Evolutionary conservation across 1,139 yeast species (phyloP).

Genomic region (Candida pseudocylindracea): DNA sequence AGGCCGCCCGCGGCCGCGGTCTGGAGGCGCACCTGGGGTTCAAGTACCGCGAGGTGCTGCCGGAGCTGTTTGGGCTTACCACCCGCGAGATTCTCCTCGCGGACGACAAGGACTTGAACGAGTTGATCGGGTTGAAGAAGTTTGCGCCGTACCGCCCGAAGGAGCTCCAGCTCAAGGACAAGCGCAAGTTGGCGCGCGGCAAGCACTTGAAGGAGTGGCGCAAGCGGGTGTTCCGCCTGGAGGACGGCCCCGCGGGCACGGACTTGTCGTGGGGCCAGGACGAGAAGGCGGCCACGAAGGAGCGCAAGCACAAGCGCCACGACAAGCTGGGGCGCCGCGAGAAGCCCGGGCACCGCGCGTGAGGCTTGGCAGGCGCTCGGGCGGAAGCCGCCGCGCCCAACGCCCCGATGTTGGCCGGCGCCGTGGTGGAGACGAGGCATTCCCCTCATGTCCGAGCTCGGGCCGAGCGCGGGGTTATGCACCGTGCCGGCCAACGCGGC

Average conservation of each 20-base stretch:
- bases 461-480: no score
- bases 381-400: no score
- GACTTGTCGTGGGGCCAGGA: no score
- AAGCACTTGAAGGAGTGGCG: slow-evolving; percentile 81
- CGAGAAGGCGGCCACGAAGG: no score
- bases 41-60: slow-evolving; percentile 85
- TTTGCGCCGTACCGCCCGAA: slow-evolving; percentile 80
- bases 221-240: slow-evolving; percentile 48
- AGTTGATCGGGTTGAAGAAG: slow-evolving; percentile 70
- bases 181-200: slow-evolving; percentile 65
- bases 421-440: no score
- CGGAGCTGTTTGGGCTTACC: slow-evolving; percentile 76
- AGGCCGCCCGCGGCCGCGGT: slow-evolving; percentile 17
- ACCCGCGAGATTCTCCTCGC: slow-evolving; percentile 80
- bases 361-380: no score
- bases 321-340: no score
- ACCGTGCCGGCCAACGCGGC: no score
- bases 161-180: slow-evolving; percentile 56
- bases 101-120: slow-evolving; percentile 68
- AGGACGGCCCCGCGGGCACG: slow-evolving; percentile 23
- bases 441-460: no score
- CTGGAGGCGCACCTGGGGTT: slow-evolving; percentile 27
- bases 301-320: no score
- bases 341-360: no score
- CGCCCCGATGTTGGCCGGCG: no score